phyloP scores from a whole-genome alignment of 2,329 filamentous ascomycete species.

The Thielaviopsis punctulata region DNA sequence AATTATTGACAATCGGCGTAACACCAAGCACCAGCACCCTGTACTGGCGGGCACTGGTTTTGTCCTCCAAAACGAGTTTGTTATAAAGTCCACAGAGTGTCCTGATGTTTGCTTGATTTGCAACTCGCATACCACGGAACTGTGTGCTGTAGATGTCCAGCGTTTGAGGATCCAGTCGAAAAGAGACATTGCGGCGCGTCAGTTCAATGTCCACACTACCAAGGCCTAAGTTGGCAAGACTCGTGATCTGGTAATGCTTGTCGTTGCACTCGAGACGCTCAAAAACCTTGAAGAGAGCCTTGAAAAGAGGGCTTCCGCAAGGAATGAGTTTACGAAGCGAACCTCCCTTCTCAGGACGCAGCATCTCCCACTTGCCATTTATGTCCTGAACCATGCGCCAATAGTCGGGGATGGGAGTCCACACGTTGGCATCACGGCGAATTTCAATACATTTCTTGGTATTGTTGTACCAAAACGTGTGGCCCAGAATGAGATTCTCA shows the following conservation, averaged over 20 bases:
- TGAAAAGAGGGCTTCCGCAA: neutral
- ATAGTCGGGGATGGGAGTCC: slow-evolving; percentile 13
- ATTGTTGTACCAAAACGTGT: slow-evolving; percentile 30
- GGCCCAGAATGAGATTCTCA: slow-evolving; percentile 21
- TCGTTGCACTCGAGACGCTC: neutral
- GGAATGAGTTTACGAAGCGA: neutral
- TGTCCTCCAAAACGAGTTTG: slow-evolving; percentile 27
- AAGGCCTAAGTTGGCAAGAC: too few species aligned
- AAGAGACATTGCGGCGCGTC: slow-evolving; percentile 30
- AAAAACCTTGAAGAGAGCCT: neutral
- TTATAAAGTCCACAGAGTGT: slow-evolving; percentile 31
- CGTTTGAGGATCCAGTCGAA: slow-evolving; percentile 20
- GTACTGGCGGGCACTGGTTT: slow-evolving; percentile 15
- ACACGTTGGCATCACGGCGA: slow-evolving; percentile 15
- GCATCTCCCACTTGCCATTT: slow-evolving; percentile 14
- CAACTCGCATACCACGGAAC: slow-evolving; percentile 32
- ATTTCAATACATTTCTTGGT: slow-evolving; percentile 19
- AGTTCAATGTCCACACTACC: slow-evolving; percentile 24
- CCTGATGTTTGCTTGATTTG: slow-evolving; percentile 27
- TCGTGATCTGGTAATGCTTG: slow-evolving; percentile 1
- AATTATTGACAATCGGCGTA: neutral
- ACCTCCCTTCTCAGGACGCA: neutral
- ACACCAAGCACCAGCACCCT: slow-evolving; percentile 25
- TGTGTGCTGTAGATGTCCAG: slow-evolving; percentile 27
- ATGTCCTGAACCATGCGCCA: slow-evolving; percentile 15